phyloP scores from a whole-genome alignment of 257 asterid genomes.

The Verbascum thapsus region DNA sequence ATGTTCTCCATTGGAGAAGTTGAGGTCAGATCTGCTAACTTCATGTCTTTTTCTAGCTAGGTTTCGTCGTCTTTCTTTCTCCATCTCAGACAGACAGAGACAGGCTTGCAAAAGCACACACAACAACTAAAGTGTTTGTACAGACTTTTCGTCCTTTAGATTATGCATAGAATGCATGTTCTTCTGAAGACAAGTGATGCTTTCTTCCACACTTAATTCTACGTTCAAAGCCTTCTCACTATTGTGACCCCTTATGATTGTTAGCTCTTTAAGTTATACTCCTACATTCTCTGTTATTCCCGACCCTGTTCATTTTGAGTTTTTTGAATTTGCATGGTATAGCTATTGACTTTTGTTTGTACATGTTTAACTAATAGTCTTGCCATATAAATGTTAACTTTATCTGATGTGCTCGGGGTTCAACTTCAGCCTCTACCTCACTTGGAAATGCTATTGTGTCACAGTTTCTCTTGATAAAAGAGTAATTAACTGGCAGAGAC shows the following conservation, averaged over 20 bases:
- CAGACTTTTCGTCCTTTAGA: slow-evolving; percentile 5
- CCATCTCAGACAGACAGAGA: not conserved
- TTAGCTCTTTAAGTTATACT: not conserved
- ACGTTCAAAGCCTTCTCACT: not conserved
- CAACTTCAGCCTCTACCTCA: not conserved
- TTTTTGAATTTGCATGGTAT: slow-evolving; percentile 13
- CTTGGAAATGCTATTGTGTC: not conserved
- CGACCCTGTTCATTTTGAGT: not conserved
- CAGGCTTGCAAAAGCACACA: slow-evolving; percentile 12
- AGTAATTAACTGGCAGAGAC: not conserved
- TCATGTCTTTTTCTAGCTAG: not conserved
- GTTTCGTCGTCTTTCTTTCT: not conserved
- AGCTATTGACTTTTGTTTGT: not conserved
- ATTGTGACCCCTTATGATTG: slow-evolving; percentile 2
- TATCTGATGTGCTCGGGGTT: not conserved
- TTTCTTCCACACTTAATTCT: not conserved
- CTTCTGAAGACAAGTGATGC: slow-evolving; percentile 4
- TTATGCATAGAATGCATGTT: slow-evolving; percentile 13
- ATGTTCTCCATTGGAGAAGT: slow-evolving; percentile 60
- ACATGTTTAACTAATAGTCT: not conserved
- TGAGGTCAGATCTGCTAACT: slow-evolving; percentile 47
- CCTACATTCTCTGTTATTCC: slow-evolving; percentile 6
- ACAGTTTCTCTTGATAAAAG: slow-evolving; percentile 10
- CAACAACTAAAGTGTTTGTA: slow-evolving; percentile 4
- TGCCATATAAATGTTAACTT: not conserved